Evolutionary conservation across 1,284 basidiomycete genomes (phyloP).

Genomic region (Ceratobasidium sp.): DNA sequence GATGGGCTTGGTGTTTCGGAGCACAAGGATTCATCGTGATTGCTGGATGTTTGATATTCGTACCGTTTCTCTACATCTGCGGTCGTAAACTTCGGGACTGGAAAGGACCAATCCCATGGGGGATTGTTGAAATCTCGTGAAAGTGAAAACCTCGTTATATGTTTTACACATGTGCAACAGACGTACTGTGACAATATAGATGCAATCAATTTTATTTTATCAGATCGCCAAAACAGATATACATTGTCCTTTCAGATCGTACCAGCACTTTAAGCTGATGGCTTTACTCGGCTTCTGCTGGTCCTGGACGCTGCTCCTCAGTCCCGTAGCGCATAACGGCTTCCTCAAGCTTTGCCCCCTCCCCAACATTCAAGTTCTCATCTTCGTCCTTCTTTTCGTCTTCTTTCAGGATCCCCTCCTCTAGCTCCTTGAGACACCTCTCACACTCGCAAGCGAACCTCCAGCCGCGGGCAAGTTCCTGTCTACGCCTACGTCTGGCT

Average conservation of each 20-base stretch:
- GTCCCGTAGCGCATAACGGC: slow-evolving; percentile 54
- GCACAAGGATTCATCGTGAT: slow-evolving; percentile 41
- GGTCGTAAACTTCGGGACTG: slow-evolving; percentile 37
- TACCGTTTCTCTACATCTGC: slow-evolving; percentile 37
- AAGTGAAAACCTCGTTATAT: background rate
- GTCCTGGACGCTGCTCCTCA: slow-evolving; percentile 1
- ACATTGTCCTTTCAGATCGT: background rate
- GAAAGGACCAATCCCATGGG: slow-evolving; percentile 39
- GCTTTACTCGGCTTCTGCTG: background rate
- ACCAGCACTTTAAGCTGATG: background rate
- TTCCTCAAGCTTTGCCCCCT: slow-evolving; percentile 66
- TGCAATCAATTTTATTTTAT: slow-evolving; percentile 22
- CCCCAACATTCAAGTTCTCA: slow-evolving; percentile 54
- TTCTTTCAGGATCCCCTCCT: slow-evolving; percentile 27
- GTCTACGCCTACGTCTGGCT: slow-evolving; percentile 67
- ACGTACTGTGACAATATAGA: background rate
- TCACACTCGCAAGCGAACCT: slow-evolving; percentile 74
- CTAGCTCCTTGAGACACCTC: slow-evolving; percentile 64
- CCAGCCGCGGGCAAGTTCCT: slow-evolving; percentile 80
- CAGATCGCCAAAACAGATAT: background rate
- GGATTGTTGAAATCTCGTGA: slow-evolving; percentile 8
- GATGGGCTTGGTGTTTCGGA: slow-evolving; percentile 44
- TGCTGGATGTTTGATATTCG: slow-evolving; percentile 36
- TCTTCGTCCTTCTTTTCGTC: slow-evolving; percentile 44
- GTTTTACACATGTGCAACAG: background rate